These are phyloP conservation scores for Osmanthus fragrans DNA, from an alignment of 257 asterid species.

Conservation along the genomic window DNA sequence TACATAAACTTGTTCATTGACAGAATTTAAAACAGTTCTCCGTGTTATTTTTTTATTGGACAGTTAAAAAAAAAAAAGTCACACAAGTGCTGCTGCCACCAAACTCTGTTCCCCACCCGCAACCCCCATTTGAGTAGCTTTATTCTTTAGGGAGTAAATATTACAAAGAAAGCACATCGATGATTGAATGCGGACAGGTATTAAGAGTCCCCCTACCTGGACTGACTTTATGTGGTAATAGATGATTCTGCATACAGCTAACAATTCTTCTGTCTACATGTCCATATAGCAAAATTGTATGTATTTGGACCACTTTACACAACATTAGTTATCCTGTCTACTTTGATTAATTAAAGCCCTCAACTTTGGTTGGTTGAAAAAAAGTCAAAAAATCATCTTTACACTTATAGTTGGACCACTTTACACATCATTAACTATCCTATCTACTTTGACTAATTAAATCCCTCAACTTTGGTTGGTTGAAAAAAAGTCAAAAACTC, in stretches of 20 bases:
- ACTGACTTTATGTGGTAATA: conserved; percentile 17
- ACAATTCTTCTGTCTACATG: conserved; percentile 36
- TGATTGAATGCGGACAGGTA: background rate
- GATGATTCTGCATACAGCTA: conserved; percentile 34
- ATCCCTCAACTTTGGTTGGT: background rate
- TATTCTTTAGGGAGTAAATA: background rate
- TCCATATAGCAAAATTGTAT: conserved; percentile 18
- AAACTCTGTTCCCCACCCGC: no score
- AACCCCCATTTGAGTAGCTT: no score
- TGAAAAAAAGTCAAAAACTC: background rate
- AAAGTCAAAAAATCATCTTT: background rate
- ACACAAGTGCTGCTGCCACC: no score
- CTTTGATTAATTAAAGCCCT: conserved; percentile 9
- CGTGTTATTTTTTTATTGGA: no score
- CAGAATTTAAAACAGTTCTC: no score
- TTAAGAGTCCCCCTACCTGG: background rate
- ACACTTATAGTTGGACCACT: no score
- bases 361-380: background rate
- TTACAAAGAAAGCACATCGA: background rate
- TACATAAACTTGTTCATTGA: no score
- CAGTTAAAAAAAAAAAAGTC: no score
- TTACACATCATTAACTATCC: background rate
- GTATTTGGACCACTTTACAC: background rate
- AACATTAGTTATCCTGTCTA: background rate
- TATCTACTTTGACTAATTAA: conserved; percentile 5